Evolutionary conservation across 176 grass and related monocot genomes (phyloP).

Genomic region (Elymus sibiricus): DNA sequence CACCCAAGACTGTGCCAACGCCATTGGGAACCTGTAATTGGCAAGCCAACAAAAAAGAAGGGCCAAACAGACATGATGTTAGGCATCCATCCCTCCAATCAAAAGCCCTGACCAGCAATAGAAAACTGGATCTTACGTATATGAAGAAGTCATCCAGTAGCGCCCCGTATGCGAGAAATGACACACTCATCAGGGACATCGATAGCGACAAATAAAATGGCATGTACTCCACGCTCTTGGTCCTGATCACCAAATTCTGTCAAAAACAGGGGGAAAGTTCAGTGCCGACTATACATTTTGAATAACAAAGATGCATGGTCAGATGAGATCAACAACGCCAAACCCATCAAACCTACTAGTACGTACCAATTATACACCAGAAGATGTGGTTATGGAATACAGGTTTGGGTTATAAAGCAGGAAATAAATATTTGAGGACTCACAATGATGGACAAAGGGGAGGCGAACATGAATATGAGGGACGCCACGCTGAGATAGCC

Average conservation of each 20-base stretch:
- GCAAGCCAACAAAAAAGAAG: constrained; percentile 17
- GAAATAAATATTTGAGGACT: constrained; percentile 2
- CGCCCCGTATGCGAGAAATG: constrained; percentile 78
- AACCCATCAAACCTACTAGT: background rate
- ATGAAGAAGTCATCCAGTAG: constrained; percentile 89
- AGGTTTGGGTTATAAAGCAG: background rate
- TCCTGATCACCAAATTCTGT: constrained; percentile 92
- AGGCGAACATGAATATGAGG: constrained; percentile 94
- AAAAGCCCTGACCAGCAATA: background rate
- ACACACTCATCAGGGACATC: constrained; percentile 89
- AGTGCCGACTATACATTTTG: background rate
- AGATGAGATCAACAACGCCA: background rate
- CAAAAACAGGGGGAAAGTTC: background rate
- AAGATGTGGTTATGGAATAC: background rate
- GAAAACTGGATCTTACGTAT: constrained; percentile 61
- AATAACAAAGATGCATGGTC: background rate
- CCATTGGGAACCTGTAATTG: constrained; percentile 82
- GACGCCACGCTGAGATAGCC: constrained; percentile 91
- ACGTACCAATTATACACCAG: background rate
- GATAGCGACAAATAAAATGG: constrained; percentile 91
- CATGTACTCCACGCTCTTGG: constrained; percentile 92
- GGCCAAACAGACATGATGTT: background rate
- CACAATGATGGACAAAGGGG: constrained; percentile 87
- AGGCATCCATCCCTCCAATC: constrained; percentile 21
- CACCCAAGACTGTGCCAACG: constrained; percentile 73